phyloP scores from a whole-genome alignment of 345 rosid genomes.

The Euphorbia peplus region DNA sequence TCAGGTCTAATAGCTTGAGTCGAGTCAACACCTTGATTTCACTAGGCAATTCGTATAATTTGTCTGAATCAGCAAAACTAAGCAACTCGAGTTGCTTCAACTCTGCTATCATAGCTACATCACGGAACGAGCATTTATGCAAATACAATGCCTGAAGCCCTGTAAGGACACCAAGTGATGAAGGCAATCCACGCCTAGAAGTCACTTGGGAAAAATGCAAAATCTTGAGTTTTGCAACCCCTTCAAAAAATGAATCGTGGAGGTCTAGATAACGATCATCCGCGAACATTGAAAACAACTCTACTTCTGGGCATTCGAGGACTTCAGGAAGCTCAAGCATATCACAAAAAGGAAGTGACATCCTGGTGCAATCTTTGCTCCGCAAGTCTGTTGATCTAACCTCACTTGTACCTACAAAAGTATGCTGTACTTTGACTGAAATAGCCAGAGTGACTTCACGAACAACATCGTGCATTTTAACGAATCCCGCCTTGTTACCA shows the following conservation, averaged over 20 bases:
- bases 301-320: neutral
- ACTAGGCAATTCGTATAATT: no score
- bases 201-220: no score
- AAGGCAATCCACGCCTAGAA: neutral
- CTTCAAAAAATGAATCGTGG: no score
- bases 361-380: neutral
- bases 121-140: neutral
- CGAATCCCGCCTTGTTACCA: neutral
- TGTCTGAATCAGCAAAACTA: no score
- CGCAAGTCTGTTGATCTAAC: neutral
- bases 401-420: neutral
- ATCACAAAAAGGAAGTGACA: neutral
- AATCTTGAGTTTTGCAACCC: no score
- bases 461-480: conserved; percentile 18
- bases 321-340: neutral
- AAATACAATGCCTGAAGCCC: neutral
- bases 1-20: no score
- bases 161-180: neutral
- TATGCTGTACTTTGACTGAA: neutral
- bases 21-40: no score
- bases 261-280: no score
- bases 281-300: neutral
- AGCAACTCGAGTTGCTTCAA: no score
- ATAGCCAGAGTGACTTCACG: conserved; percentile 12
- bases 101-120: neutral